phyloP scores from a whole-genome alignment of 441 rosid species.

The Arabidopsis hybrid region DNA sequence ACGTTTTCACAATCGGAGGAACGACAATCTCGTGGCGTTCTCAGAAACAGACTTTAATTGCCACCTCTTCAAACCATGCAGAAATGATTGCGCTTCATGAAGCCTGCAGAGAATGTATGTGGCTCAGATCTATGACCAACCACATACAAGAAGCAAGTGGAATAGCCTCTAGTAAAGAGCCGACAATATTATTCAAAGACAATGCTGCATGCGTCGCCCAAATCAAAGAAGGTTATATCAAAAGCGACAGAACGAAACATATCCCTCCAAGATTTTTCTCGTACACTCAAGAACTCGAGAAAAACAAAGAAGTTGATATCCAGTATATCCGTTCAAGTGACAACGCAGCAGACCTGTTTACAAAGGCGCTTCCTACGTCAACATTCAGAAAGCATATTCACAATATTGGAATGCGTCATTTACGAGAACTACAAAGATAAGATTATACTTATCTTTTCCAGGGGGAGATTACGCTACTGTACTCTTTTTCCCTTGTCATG shows the following conservation, averaged over 20 bases:
- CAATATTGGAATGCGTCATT: not conserved
- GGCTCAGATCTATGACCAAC: not conserved
- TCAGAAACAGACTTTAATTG: too few relatives aligned
- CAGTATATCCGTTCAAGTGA: not conserved
- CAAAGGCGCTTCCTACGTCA: too few relatives aligned
- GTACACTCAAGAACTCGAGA: not conserved
- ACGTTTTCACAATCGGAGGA: too few relatives aligned
- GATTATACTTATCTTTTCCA: too few relatives aligned
- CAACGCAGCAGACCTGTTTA: not conserved
- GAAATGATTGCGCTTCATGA: too few relatives aligned
- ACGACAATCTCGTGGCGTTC: too few relatives aligned
- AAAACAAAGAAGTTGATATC: too few relatives aligned
- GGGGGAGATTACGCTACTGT: not conserved
- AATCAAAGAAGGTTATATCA: not conserved
- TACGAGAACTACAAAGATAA: not conserved
- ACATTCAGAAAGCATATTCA: not conserved
- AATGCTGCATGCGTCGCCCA: not conserved
- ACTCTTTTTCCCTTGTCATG: too few relatives aligned
- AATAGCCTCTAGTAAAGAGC: not conserved
- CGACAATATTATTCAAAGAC: not conserved
- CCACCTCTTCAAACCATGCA: too few relatives aligned
- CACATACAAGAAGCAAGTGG: not conserved
- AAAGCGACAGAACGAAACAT: too few relatives aligned
- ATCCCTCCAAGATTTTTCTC: not conserved
- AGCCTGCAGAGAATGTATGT: not conserved